Base-by-base conservation (phyloP, 148 eudicot genomes). In the Persicaria maculosa region DNA sequence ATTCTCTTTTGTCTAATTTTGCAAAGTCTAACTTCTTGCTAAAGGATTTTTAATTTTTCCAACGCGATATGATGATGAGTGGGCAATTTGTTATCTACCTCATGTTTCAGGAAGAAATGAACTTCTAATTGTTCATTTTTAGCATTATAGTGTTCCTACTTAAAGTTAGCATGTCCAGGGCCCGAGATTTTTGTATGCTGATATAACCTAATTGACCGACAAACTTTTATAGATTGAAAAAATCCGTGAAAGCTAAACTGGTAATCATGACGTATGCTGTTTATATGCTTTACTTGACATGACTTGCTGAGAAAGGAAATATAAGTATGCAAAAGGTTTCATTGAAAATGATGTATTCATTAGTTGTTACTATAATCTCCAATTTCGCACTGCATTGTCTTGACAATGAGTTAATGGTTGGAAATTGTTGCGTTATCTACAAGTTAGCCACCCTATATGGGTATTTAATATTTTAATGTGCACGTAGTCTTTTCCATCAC, bases 11-110 rank as follows among this genome's bases (percentile, higher is more conserved):
- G 68, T 62, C 6, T 36, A 62, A 62, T 62, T 31, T n/a, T 62
- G 45, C 68, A 12, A 62, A 62, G 68, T 62, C 68, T 4, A 31
- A 22, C 25, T 62, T 9, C 44, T 62, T 62, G 68, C 68, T 62
- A 17, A 2, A 62, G 5, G 16, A 15, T 44, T 17, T 16, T 62
- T 1, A 25, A 31, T 62, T 10, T 62, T 62, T 31, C 25, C 44
- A 62, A 62, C 68, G 12, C 4, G 7, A 36, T 25, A 36, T 10
- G 25, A 22, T 62, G 68, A 62, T 62, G 44, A 5, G 11, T 36
- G 44, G 62, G 47, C 45, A 44, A 44, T 17, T 17, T 72, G 45
- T 31, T 11, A 10, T 62, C 44, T 62, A 31, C 40, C 44, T 62
- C 4, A 62, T 62, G 17, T 25, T 62, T 12, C 43, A 12, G 11